These are phyloP conservation scores for Malassezia brasiliensis DNA, from an alignment of 1,284 basidiomycete genomes.

Conservation along the genomic window DNA sequence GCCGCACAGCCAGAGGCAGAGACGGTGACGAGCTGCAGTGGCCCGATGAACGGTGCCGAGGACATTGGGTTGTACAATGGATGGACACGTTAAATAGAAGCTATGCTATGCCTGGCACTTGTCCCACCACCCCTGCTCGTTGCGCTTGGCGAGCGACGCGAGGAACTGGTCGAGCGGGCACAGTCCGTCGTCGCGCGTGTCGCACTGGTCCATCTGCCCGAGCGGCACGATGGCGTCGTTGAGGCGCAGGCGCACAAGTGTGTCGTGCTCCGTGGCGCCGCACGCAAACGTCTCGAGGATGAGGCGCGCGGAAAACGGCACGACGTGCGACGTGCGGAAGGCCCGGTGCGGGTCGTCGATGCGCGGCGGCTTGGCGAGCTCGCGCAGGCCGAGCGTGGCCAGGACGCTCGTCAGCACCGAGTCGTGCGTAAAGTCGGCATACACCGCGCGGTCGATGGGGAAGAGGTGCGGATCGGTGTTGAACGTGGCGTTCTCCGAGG, in stretches of 20 bases:
- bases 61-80: constrained; percentile 27
- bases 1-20: constrained; percentile 24
- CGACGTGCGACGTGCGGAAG: constrained; percentile 25
- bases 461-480: constrained; percentile 29
- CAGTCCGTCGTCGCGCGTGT: constrained; percentile 27
- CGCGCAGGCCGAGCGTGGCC: constrained; percentile 25
- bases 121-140: constrained; percentile 26
- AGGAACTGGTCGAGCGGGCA: constrained; percentile 26
- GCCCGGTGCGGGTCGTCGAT: constrained; percentile 17
- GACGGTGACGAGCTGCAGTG: constrained; percentile 29
- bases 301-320: constrained; percentile 40
- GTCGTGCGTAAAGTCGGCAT: constrained; percentile 47
- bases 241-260: constrained; percentile 12
- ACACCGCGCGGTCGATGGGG: constrained; percentile 36
- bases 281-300: constrained; percentile 35
- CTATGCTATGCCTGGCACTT: constrained; percentile 1
- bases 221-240: constrained; percentile 23
- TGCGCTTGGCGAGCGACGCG: constrained; percentile 20
- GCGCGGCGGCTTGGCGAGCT: constrained; percentile 20
- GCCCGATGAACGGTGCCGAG: constrained; percentile 46
- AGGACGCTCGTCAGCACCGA: constrained; percentile 36
- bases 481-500: constrained; percentile 41
- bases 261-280: not conserved
- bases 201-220: constrained; percentile 26
- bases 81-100: constrained; percentile 5